These are phyloP conservation scores for Phytophthora nicotianae DNA, from an alignment of 352 stramenopile species.

Conservation along the genomic window DNA sequence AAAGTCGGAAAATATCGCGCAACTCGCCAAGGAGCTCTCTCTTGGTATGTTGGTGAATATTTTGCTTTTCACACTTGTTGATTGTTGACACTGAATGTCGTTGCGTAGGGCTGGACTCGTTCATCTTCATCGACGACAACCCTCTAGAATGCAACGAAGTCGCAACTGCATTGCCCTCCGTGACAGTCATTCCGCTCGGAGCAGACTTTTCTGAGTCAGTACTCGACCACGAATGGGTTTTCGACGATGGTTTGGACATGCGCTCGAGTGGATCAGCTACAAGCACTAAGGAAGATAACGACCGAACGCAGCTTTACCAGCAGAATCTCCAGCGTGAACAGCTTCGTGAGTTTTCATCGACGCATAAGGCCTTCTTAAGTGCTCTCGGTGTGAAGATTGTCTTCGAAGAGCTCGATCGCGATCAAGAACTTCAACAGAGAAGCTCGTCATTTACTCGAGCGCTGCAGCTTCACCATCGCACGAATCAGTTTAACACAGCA, in stretches of 20 bases:
- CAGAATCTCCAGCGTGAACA: conserved; percentile 51
- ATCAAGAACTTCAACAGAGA: conserved; percentile 20
- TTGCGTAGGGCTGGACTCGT: conserved; percentile 56
- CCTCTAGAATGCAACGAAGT: conserved; percentile 75
- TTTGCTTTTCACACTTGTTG: background rate
- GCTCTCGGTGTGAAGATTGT: conserved; percentile 71
- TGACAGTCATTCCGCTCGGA: conserved; percentile 59
- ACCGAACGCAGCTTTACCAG: conserved; percentile 64
- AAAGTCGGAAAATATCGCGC: conserved; percentile 67
- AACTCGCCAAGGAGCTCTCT: conserved; percentile 56
- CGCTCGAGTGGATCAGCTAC: conserved; percentile 1
- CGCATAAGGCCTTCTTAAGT: conserved; percentile 66
- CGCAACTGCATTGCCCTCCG: conserved; percentile 40
- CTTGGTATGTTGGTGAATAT: conserved; percentile 35
- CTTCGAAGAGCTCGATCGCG: conserved; percentile 49
- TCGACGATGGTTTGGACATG: conserved; percentile 36
- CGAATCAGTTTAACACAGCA: conserved; percentile 74
- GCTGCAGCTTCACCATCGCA: conserved; percentile 73
- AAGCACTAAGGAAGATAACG: conserved; percentile 48
- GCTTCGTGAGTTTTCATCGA: conserved; percentile 35
- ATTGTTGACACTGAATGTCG: conserved; percentile 4
- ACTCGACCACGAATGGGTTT: conserved; percentile 59
- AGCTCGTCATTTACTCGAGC: conserved; percentile 43
- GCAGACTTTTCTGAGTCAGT: conserved; percentile 37
- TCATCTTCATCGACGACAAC: conserved; percentile 81